Percentiles rank a stretch among this genome's conserved stretches.
These are phyloP conservation scores for Astrephomene gubernaculifera DNA, from an alignment of 139 green algal species.

Conservation along the genomic window DNA sequence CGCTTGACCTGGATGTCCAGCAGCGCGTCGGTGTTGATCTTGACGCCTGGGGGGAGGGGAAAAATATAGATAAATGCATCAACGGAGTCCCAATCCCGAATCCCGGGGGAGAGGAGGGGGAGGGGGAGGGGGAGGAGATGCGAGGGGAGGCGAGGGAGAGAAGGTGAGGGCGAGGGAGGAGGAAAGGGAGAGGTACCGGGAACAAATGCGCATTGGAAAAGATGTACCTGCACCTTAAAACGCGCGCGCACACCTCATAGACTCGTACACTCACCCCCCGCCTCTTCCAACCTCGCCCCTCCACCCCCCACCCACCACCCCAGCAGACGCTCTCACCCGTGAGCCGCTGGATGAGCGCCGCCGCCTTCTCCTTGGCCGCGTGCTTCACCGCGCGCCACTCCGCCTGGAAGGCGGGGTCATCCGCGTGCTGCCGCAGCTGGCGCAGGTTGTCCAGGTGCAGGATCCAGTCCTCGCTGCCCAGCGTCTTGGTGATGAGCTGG, in stretches of 20 bases:
- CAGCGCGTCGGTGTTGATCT: slow-evolving; percentile 81
- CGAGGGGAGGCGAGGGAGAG: no score
- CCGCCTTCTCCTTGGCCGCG: slow-evolving; percentile 86
- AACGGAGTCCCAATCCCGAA: no score
- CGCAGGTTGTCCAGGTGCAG: slow-evolving; percentile 75
- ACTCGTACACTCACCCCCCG: no score
- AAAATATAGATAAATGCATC: no score
- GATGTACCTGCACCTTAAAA: no score
- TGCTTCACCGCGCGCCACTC: slow-evolving; percentile 92
- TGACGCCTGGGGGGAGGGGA: slow-evolving; percentile 68
- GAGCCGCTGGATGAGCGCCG: slow-evolving; percentile 74
- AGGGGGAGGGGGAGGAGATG: neutral
- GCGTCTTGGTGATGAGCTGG: slow-evolving; percentile 86
- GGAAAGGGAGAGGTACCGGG: no score
- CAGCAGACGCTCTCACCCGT: slow-evolving; percentile 27
- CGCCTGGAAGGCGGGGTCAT: slow-evolving; percentile 87
- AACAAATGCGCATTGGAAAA: no score
- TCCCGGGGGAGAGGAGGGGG: neutral
- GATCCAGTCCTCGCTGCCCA: slow-evolving; percentile 95
- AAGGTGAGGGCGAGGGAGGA: no score
- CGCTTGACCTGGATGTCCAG: slow-evolving; percentile 97
- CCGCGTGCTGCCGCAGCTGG: slow-evolving; percentile 26
- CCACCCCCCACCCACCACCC: neutral
- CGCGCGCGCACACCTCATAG: no score
- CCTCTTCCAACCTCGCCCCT: neutral